phyloP scores from a whole-genome alignment of 257 asterid species.

The Solanum clarkiae region DNA sequence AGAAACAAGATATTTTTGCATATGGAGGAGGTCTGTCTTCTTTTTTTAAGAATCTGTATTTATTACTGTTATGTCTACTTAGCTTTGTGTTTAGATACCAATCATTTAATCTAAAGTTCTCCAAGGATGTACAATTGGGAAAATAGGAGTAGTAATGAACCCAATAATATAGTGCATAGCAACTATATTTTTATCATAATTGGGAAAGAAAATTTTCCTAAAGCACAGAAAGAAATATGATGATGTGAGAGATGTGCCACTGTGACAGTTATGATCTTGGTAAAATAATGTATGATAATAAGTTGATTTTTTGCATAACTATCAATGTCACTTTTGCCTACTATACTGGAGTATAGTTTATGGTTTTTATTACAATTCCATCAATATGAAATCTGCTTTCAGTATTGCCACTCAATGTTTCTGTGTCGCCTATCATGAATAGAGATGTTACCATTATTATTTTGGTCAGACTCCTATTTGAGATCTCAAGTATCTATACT shows the following conservation, averaged over 20 bases:
- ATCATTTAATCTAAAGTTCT: neutral
- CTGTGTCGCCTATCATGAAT: neutral
- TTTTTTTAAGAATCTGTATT: neutral
- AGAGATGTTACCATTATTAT: neutral
- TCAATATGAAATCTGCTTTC: neutral
- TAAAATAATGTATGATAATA: neutral
- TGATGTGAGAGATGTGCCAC: neutral
- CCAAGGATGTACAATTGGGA: neutral
- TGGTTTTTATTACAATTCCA: neutral
- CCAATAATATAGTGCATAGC: neutral
- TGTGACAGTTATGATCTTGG: neutral
- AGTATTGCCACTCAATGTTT: neutral
- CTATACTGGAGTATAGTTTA: neutral
- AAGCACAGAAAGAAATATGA: neutral
- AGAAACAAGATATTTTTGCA: constrained; percentile 85
- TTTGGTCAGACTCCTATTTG: neutral
- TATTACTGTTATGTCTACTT: neutral
- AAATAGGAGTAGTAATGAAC: neutral
- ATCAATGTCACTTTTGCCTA: neutral
- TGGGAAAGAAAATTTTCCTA: neutral
- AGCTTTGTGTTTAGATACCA: neutral
- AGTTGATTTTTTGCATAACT: neutral
- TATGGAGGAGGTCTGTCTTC: constrained; percentile 79
- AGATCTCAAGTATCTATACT: neutral
- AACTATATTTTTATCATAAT: neutral